These are phyloP conservation scores for Abrus precatorius DNA, from an alignment of 306 rosid species.

Conservation along the genomic window DNA sequence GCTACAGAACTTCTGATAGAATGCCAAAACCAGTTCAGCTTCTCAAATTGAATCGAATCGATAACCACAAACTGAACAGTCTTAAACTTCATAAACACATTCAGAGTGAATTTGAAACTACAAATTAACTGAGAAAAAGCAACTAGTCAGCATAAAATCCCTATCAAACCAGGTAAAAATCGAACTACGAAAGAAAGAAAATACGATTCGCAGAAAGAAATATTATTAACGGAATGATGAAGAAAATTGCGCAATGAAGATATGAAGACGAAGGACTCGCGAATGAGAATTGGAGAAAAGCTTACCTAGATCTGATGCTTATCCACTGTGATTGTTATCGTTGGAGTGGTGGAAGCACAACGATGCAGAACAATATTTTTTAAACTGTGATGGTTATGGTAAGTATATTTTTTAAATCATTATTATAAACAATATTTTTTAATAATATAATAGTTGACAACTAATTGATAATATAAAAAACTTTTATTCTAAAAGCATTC, in stretches of 20 bases:
- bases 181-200: neutral
- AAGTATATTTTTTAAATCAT: no score
- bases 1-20: neutral
- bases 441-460: no score
- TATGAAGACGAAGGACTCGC: neutral
- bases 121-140: no score
- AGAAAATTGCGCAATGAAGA: neutral
- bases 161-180: neutral
- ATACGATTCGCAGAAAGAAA: neutral
- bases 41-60: slow-evolving; percentile 37
- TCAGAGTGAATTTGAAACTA: neutral
- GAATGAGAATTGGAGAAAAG: slow-evolving; percentile 4
- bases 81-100: neutral
- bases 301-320: slow-evolving; percentile 6
- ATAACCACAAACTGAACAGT: slow-evolving; percentile 4
- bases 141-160: neutral
- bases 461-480: no score
- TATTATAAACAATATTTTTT: no score
- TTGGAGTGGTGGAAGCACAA: neutral
- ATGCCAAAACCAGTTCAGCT: neutral
- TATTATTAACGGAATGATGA: neutral
- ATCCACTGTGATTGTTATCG: neutral
- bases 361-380: neutral
- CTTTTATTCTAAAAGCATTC: no score
- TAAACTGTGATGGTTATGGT: no score